Base-by-base conservation (phyloP, 2,329 filamentous ascomycete genomes). In the Dendryphion nanum region DNA sequence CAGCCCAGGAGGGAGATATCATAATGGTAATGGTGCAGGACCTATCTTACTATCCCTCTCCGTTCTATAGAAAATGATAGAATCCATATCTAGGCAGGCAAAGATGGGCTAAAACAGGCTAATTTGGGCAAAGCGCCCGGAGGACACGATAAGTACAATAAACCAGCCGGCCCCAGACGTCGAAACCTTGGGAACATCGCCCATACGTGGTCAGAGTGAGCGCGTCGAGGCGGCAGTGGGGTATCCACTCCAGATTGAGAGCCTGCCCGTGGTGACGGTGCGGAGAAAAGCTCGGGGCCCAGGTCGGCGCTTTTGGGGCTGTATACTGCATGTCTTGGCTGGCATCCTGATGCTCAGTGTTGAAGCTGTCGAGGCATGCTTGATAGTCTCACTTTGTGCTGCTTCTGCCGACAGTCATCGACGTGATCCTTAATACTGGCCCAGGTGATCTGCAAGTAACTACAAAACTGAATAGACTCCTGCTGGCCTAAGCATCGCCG, bases 271-370 rank as follows among this genome's bases (percentile, higher is more conserved):
- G 12, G 15, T 7, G 7, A 10, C 21, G 32, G 38, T 49, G 33
- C 35, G 4, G 31, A 51, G 46, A 44, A 36, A 32, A 31, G 48
- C 48, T 37, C 40, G 44, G n/a, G 48, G 48, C 44, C n/a, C 46
- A 47, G 36, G 46, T 52, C 26, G 47, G 44, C 30, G 37, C 37
- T 32, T 47, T 44, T 33, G 42, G 48, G 35, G 41, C 24, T 15
- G 41, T 47, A 31, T 45, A 53, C 41, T 47, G 39, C 33, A 23
- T 46, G 23, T 52, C 47, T 34, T 52, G 47, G 42, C 37, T 48
- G 21, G 40, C n/a, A 47, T 52, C 31, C 24, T 47, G 37, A 42
- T 47, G 50, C 38, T 50, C 45, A 21, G 50, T 44, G 12, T 37
- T 48, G 40, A 50, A 52, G 32, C 41, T 44, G 18, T 44, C 24